These are phyloP conservation scores for Termitomyces titanicus DNA, from an alignment of 768 basidiomycete species.

Conservation along the genomic window DNA sequence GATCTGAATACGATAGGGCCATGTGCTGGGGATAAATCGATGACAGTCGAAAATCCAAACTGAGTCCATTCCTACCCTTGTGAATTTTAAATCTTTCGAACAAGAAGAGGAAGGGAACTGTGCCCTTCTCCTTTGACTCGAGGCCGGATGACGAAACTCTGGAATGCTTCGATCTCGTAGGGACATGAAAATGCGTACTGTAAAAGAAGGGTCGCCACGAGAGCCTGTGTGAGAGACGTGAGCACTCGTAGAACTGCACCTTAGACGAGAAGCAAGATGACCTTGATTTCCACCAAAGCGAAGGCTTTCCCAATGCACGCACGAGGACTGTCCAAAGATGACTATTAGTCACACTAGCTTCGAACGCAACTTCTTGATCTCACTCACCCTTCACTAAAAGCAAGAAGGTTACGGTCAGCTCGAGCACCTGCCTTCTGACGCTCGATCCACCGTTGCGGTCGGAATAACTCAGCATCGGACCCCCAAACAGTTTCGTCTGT, in stretches of 20 bases:
- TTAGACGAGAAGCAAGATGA: conserved; percentile 17
- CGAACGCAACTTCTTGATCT: neutral
- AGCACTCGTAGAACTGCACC: neutral
- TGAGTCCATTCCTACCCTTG: neutral
- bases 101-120: conserved; percentile 54
- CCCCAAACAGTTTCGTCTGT: conserved; percentile 56
- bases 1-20: too few relatives aligned
- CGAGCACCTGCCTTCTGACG: conserved; percentile 25
- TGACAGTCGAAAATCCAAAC: too few relatives aligned
- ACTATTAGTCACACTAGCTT: conserved; percentile 2
- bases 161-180: conserved; percentile 56
- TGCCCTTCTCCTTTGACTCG: conserved; percentile 47
- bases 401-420: conserved; percentile 43
- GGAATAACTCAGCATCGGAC: conserved; percentile 49
- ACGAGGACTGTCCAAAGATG: conserved; percentile 41
- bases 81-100: conserved; percentile 33
- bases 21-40: too few relatives aligned
- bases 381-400: conserved; percentile 56
- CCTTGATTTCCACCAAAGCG: conserved; percentile 59
- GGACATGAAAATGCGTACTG: conserved; percentile 52
- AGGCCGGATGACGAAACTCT: conserved; percentile 64
- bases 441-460: conserved; percentile 62
- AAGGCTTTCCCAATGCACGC: conserved; percentile 60
- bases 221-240: conserved; percentile 20
- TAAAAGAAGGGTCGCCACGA: conserved; percentile 47